Percentiles rank a stretch among this genome's conserved stretches.
phyloP scores from a whole-genome alignment of 345 rosid species.

The Lepidium sativum region DNA sequence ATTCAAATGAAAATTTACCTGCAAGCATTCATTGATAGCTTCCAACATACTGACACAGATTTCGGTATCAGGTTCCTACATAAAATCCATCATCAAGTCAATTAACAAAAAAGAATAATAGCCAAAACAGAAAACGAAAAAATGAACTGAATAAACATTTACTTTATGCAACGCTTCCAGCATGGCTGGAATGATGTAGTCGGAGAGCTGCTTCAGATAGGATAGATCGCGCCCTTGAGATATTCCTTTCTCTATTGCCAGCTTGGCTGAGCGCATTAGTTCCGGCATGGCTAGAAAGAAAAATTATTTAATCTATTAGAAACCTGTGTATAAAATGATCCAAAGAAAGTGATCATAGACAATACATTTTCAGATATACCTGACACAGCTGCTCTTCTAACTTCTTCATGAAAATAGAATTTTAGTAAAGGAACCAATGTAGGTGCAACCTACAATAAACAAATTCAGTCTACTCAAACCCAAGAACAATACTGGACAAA shows the following conservation, averaged over 20 bases:
- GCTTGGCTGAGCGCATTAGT: constrained; percentile 85
- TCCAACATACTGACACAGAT: constrained; percentile 95
- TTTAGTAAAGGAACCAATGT: constrained; percentile 92
- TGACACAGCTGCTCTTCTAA: constrained; percentile 99
- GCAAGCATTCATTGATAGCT: constrained; percentile 91
- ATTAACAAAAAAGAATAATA: not conserved
- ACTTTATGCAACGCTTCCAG: constrained; percentile 98
- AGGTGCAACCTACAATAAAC: constrained; percentile 70
- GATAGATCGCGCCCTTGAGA: constrained; percentile 85
- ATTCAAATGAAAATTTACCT: constrained; percentile 37
- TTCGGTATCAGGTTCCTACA: constrained; percentile 99
- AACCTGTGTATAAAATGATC: not conserved
- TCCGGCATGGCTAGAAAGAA: constrained; percentile 89
- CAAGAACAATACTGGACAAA: not conserved
- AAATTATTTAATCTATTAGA: not conserved
- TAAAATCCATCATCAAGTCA: constrained; percentile 4
- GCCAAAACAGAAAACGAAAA: not conserved
- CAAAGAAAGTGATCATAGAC: not conserved
- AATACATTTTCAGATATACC: constrained; percentile 34
- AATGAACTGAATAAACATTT: constrained; percentile 1
- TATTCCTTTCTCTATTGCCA: constrained; percentile 85
- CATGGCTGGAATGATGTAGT: constrained; percentile 82
- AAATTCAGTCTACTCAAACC: not conserved
- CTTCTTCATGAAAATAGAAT: constrained; percentile 99
- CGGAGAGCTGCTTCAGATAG: constrained; percentile 88